Evolutionary conservation across 305 asterid species (phyloP).

Genomic region (Euphrasia arctica): DNA sequence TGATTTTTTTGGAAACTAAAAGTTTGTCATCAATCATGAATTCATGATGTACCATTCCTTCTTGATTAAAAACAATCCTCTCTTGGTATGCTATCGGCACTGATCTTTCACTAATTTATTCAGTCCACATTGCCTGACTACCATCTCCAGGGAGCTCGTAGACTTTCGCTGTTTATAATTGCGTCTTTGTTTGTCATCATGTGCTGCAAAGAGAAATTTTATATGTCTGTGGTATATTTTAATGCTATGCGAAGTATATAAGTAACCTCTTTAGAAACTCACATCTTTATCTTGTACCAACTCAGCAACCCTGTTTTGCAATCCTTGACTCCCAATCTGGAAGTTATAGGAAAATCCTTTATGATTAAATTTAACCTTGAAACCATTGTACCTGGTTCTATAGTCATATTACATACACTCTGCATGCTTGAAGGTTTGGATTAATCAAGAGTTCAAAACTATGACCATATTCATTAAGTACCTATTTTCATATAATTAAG

Average conservation of each 20-base stretch:
- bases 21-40: too few relatives aligned
- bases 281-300: slow-evolving; percentile 8
- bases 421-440: background rate
- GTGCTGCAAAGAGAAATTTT: too few relatives aligned
- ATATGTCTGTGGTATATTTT: slow-evolving; percentile 1
- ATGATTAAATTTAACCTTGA: background rate
- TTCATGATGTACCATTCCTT: background rate
- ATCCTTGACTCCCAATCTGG: background rate
- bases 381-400: background rate
- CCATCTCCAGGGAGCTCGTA: too few relatives aligned
- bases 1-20: background rate
- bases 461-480: background rate
- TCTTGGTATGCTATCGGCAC: slow-evolving; percentile 9
- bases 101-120: background rate
- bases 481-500: background rate
- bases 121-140: background rate
- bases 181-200: too few relatives aligned
- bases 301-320: background rate
- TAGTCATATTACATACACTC: slow-evolving; percentile 5
- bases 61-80: slow-evolving; percentile 5
- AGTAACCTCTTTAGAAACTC: slow-evolving; percentile 5
- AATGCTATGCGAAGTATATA: background rate
- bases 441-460: slow-evolving; percentile 14
- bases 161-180: too few relatives aligned
- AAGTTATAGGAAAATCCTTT: background rate